Percentiles rank a stretch among this genome's conserved stretches.
These are phyloP conservation scores for Debaryomyces prosopidis DNA, from an alignment of 805 yeast genomes.

Conservation along the genomic window DNA sequence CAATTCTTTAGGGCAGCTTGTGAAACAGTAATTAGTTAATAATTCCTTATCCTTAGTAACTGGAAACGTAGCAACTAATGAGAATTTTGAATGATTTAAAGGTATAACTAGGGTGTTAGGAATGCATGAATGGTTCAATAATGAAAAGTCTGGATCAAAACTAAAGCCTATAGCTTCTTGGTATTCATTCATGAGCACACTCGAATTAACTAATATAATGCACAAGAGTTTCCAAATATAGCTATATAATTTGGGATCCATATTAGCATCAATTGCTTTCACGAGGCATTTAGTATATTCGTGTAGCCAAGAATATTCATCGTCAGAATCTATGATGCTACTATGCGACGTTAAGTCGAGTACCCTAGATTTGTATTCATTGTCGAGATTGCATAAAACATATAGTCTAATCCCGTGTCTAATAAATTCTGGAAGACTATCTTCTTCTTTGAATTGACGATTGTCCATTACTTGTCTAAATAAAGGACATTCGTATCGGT, in stretches of 20 bases:
- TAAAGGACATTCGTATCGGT: constrained; percentile 1
- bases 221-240: constrained; percentile 8
- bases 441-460: background rate
- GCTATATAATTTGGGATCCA: background rate
- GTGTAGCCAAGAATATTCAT: background rate
- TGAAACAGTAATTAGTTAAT: constrained; percentile 28
- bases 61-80: constrained; percentile 16
- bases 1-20: constrained; percentile 24
- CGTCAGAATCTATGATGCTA: background rate
- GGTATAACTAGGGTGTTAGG: constrained; percentile 23
- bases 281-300: background rate
- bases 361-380: background rate
- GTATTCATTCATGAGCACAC: constrained; percentile 21
- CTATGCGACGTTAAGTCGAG: constrained; percentile 1
- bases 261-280: constrained; percentile 1
- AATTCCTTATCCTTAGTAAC: constrained; percentile 25
- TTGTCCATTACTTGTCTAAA: background rate
- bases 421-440: background rate
- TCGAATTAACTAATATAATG: constrained; percentile 27
- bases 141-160: constrained; percentile 23
- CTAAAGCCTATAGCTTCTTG: constrained; percentile 29
- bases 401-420: background rate
- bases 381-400: background rate
- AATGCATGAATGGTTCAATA: constrained; percentile 6
- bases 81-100: constrained; percentile 14